Evolutionary conservation across 225 moss, liverwort and hornwort species (phyloP).

Genomic region (Sphagnum contortum): DNA sequence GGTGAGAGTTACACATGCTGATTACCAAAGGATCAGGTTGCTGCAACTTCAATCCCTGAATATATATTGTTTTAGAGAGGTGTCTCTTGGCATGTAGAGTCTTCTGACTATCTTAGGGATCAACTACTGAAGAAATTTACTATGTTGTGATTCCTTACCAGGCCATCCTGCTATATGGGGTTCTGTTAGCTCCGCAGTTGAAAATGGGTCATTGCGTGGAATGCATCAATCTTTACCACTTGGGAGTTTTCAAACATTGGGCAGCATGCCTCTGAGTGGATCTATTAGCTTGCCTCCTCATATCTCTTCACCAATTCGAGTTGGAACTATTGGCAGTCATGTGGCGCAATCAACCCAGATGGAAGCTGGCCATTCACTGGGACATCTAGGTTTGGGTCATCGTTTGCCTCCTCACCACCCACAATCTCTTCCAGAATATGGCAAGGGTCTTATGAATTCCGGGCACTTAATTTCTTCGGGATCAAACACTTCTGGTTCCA

Average conservation of each 20-base stretch:
- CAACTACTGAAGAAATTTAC: not conserved
- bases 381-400: slow-evolving; percentile 69
- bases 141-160: slow-evolving; percentile 13
- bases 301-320: slow-evolving; percentile 74
- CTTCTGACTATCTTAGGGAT: too few species aligned
- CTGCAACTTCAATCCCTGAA: too few species aligned
- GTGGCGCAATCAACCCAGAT: slow-evolving; percentile 69
- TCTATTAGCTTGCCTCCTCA: slow-evolving; percentile 70
- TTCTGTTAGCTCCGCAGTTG: slow-evolving; percentile 37
- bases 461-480: slow-evolving; percentile 66
- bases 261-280: slow-evolving; percentile 61
- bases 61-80: too few species aligned
- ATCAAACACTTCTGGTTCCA: slow-evolving; percentile 52
- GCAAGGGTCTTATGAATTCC: slow-evolving; percentile 66
- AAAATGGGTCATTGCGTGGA: slow-evolving; percentile 51
- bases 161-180: slow-evolving; percentile 88
- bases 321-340: slow-evolving; percentile 90
- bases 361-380: slow-evolving; percentile 78
- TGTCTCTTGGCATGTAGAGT: too few species aligned
- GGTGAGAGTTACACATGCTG: too few species aligned
- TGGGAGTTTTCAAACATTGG: slow-evolving; percentile 46
- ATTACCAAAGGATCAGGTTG: too few species aligned
- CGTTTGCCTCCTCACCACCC: slow-evolving; percentile 87
- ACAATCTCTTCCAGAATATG: slow-evolving; percentile 75
- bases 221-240: slow-evolving; percentile 58